Base-by-base conservation (phyloP, 1,139 yeast species). In the Diutina sp. region DNA sequence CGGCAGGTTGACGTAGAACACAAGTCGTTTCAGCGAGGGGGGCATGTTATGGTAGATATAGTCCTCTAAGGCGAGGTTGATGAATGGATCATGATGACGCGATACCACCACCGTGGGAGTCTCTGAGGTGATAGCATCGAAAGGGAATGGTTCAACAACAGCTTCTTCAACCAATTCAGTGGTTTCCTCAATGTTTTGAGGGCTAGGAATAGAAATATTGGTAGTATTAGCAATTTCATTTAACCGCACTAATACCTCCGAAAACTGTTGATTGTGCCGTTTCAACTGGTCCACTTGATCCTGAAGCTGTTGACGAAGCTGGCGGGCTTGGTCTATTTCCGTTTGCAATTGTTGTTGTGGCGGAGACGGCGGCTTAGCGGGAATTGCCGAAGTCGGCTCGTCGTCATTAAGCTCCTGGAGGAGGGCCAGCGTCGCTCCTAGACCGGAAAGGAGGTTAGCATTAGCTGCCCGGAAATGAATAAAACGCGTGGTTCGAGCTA, bases 1-100 rank as follows among this genome's bases (percentile, higher is more conserved):
- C 0, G 95, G 90, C 1, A 82, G 70, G 66, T 95, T 93, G 45
- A 79, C 76, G 65, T 93, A 95, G 59, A 93, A 77, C 61, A 90
- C 67, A 38, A 93, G 71, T 59, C 95, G 70, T 45, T 61, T 55
- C 4, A 61, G 62, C n/a, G 72, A 67, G 18, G 73, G 60, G 0
- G 93, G 91, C 71, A 87, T 83, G 35, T 77, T 67, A 56, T 77
- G 77, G 68, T 88, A 93, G 1, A 93, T 71, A 64, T 81, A 86
- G 61, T 88, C 88, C 64, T 95, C 99, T 6, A 90, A 66, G 1
- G 97, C 91, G 12, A 95, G 73, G 65, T 95, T 95, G 55, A 82
- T 64, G 63, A 76, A 83, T 2, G 99, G 98, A 64, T 87, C 79
- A 6, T 70, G 65, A 18, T 83, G 68, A n/a, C 68, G 68, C 1